These are phyloP conservation scores for Leccinum angustisporum DNA, from an alignment of 1,284 basidiomycete species.

Conservation along the genomic window DNA sequence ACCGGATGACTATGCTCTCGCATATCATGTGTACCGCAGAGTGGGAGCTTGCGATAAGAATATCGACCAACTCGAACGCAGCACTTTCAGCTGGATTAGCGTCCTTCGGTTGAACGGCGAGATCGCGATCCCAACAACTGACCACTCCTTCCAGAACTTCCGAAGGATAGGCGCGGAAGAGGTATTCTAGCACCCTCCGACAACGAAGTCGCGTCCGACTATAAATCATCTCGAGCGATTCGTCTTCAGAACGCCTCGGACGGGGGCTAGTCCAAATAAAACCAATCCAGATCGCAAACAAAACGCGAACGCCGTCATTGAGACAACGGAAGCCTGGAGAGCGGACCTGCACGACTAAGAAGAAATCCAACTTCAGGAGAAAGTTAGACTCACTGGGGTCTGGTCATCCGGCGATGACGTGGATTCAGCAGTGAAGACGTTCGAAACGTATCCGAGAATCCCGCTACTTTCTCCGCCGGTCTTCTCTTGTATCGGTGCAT, in stretches of 20 bases:
- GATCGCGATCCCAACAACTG: conserved; percentile 72
- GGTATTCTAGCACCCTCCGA: conserved; percentile 78
- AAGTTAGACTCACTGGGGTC: conserved; percentile 46
- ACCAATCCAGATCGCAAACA: conserved; percentile 72
- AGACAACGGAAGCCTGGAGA: conserved; percentile 71
- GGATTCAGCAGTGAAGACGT: conserved; percentile 71
- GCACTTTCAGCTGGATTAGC: conserved; percentile 45
- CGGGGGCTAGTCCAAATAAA: conserved; percentile 48
- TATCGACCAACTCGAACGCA: conserved; percentile 82
- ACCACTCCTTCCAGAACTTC: conserved; percentile 84
- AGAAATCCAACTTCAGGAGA: neutral
- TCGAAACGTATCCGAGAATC: conserved; percentile 79
- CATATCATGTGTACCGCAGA: conserved; percentile 89
- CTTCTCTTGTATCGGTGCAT: conserved; percentile 53
- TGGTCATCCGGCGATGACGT: conserved; percentile 52
- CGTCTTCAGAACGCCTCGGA: conserved; percentile 55
- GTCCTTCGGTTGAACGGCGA: conserved; percentile 44
- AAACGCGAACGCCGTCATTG: conserved; percentile 67
- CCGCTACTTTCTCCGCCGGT: conserved; percentile 54
- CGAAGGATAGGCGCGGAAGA: conserved; percentile 78
- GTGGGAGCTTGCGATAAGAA: conserved; percentile 83
- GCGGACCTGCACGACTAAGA: conserved; percentile 46
- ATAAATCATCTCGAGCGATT: conserved; percentile 65
- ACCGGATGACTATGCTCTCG: conserved; percentile 71
- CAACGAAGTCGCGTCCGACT: conserved; percentile 65